A percentile compares a stretch with the other conserved stretches of the same genome.
Evolutionary conservation across 208 protist species (phyloP).

Genomic region (Acanthamoeba comandoni): DNA sequence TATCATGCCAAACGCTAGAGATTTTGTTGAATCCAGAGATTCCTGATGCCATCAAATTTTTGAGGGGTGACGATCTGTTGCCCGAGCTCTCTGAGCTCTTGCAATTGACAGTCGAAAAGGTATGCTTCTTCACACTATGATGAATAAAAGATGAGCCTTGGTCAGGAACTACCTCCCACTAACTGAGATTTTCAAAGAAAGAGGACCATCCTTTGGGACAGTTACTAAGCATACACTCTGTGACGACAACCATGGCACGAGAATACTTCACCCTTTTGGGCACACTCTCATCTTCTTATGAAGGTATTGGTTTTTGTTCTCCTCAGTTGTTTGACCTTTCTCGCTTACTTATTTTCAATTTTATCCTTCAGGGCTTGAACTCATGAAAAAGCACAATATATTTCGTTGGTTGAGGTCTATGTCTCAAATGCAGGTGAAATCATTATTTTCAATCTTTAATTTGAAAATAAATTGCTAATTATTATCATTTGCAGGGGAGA

Average conservation of each 20-base stretch:
- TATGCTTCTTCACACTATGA: not conserved
- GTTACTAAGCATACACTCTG: not conserved
- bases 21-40: slow-evolving; percentile 45
- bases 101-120: slow-evolving; percentile 55
- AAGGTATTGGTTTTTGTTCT: not conserved
- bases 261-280: slow-evolving; percentile 84
- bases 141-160: not conserved
- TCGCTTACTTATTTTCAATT: not conserved
- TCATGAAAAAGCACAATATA: slow-evolving; percentile 35
- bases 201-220: slow-evolving; percentile 23
- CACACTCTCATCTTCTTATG: slow-evolving; percentile 50
- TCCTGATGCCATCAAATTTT: slow-evolving; percentile 28
- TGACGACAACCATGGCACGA: slow-evolving; percentile 78
- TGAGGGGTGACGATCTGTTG: slow-evolving; percentile 52
- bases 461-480: too few relatives aligned
- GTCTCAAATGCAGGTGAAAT: not conserved
- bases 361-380: slow-evolving; percentile 23
- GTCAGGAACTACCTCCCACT: slow-evolving; percentile 62
- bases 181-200: slow-evolving; percentile 43
- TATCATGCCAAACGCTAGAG: slow-evolving; percentile 69
- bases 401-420: slow-evolving; percentile 41
- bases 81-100: slow-evolving; percentile 48
- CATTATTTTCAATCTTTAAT: too few relatives aligned
- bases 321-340: not conserved
- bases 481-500: slow-evolving; percentile 7